Evolutionary conservation across 1,284 basidiomycete species (phyloP).

Genomic region (Cutaneotrichosporon arboriforme): DNA sequence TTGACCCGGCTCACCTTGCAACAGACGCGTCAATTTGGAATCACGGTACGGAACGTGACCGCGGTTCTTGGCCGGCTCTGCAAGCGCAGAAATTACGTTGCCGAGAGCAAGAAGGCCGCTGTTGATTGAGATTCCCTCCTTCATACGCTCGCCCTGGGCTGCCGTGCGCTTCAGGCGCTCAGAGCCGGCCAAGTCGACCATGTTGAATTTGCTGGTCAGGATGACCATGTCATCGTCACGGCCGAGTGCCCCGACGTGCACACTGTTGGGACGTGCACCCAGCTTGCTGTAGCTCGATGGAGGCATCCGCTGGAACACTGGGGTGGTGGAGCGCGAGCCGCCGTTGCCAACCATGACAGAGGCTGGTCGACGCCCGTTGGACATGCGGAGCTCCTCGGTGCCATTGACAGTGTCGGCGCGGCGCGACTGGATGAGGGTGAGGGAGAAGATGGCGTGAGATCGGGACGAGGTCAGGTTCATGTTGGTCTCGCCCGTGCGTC

Average conservation of each 20-base stretch:
- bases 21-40: conserved; percentile 84
- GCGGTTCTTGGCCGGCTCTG: conserved; percentile 68
- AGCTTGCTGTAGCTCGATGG: conserved; percentile 19
- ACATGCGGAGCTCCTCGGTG: conserved; percentile 8
- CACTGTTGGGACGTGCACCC: conserved; percentile 59
- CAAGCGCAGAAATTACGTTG: conserved; percentile 94
- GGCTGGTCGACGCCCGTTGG: conserved; percentile 21
- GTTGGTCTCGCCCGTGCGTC: conserved; percentile 93
- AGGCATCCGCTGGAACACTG: conserved; percentile 13
- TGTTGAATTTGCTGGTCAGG: conserved; percentile 93
- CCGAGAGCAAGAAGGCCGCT: conserved; percentile 92
- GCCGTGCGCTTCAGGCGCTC: conserved; percentile 93
- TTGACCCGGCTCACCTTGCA: conserved; percentile 69
- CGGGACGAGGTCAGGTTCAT: conserved; percentile 98
- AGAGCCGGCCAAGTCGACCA: conserved; percentile 94
- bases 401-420: conserved; percentile 18
- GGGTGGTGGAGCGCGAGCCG: conserved; percentile 18
- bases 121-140: conserved; percentile 96
- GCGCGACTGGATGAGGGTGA: conserved; percentile 73
- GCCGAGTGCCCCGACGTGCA: conserved; percentile 49
- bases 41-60: conserved; percentile 91
- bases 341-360: conserved; percentile 10
- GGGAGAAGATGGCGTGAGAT: conserved; percentile 96
- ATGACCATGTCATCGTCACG: conserved; percentile 74
- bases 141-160: conserved; percentile 88